Conservation (phyloP, 164 flowering plant genomes). For the Sextonia rubra region DNA sequence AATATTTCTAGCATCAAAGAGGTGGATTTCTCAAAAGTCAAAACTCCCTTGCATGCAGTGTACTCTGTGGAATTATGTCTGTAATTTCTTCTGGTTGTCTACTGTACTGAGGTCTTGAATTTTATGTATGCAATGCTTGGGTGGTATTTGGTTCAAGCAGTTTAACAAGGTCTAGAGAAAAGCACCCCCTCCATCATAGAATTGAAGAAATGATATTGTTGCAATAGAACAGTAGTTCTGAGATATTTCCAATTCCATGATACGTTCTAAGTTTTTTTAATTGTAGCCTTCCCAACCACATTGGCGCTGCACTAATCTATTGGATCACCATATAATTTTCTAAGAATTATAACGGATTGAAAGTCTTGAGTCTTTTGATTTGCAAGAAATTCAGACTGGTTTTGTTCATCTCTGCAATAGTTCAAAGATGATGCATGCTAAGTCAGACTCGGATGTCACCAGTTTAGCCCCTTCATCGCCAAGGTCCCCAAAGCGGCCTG, state of each 20-base stretch:
- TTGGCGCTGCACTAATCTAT: background rate
- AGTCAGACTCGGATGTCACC: conserved; percentile 89
- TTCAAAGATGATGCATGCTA: conserved; percentile 49
- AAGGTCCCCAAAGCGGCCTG: conserved; percentile 80
- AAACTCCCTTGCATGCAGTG: background rate
- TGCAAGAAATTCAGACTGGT: background rate
- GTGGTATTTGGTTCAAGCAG: background rate
- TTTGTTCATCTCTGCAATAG: background rate
- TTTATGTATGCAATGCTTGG: too few relatives aligned
- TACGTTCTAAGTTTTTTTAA: too few relatives aligned
- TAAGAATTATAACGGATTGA: background rate
- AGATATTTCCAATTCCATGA: background rate
- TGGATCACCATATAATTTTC: background rate
- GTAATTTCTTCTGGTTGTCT: background rate
- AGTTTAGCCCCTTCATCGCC: conserved; percentile 94
- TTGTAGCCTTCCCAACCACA: background rate
- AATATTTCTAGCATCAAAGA: background rate
- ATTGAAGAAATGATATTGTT: too few relatives aligned
- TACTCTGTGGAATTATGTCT: background rate
- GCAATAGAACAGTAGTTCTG: too few relatives aligned
- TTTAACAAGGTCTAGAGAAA: background rate
- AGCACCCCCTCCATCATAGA: too few relatives aligned
- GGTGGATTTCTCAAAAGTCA: background rate
- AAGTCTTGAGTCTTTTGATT: background rate
- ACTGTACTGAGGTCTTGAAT: background rate